Evolutionary conservation across 108 stramenopile species (phyloP), one percentile per base, ranked within the genome.

Genomic region (Pelagomonas calceolata): DNA sequence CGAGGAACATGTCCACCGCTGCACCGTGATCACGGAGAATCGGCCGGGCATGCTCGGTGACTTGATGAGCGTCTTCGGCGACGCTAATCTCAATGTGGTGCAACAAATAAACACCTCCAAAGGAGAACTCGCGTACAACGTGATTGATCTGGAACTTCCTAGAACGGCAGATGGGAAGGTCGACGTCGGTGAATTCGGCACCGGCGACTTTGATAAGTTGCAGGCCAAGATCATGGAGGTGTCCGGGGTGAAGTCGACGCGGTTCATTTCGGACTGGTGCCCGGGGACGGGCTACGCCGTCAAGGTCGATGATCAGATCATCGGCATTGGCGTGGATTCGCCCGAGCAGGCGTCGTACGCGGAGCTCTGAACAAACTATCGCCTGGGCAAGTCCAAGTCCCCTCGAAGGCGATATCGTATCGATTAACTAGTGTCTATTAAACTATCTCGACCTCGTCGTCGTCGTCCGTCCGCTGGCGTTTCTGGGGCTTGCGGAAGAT

Each of bases 81-180:
- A 69, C 30, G 82, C 79, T 36, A 74, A 81, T 35, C 73, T 94
- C 71, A 94, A 94, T 73, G 91, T 94, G 78, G 44, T 90, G 67
- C 94, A 94, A 76, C 94, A 94, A 80, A 87, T 94, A 73, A 94
- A 94, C 74, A 87, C 88, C 30, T 92, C 91, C 46, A 73, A 85
- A 34, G 90, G 87, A 34, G 75, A 89, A 65, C 83, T 94, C 70
- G 94, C 94, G 12, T 94, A 94, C 84, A 94, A 92, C 74, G 91
- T 94, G 17, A 65, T 91, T 63, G 94, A 94, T 76, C 85, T 94
- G 64, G 89, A 88, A 75, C 45, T 70, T 32, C 84, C 84, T 34
- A 72, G 82, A 26, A 82, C 77, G 33, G 76, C 81, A 68, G 80
- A 80, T 10, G 82, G 69, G 9, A 45, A 17, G 21, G 10, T 26